phyloP scores from a whole-genome alignment of 1,284 basidiomycete genomes.

The Apiotrichum mycotoxinovorans region DNA sequence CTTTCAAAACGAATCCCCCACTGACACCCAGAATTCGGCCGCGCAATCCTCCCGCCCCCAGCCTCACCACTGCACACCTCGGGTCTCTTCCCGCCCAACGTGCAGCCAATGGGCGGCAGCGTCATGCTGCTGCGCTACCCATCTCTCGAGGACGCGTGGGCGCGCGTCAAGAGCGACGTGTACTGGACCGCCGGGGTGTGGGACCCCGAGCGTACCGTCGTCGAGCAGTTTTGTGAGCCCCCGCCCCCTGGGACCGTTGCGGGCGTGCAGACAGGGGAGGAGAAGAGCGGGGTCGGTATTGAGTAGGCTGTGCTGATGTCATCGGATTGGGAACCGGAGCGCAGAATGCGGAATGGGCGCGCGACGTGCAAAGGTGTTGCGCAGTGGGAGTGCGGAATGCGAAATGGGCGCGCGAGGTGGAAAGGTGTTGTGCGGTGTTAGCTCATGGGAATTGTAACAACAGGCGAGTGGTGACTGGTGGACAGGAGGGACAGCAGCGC shows the following conservation, averaged over 20 bases:
- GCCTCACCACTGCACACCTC: conserved; percentile 17
- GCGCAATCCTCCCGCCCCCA: conserved; percentile 30
- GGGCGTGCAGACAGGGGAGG: neutral
- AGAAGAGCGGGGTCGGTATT: neutral
- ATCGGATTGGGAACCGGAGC: too few species aligned
- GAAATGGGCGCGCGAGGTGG: too few species aligned
- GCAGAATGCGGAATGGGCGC: too few species aligned
- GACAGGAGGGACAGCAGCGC: too few species aligned
- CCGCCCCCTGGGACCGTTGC: conserved; percentile 12
- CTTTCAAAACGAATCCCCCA: neutral
- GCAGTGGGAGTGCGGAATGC: too few species aligned
- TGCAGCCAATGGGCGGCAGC: conserved; percentile 40
- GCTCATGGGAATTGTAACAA: too few species aligned
- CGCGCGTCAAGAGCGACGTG: conserved; percentile 38
- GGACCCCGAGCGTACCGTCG: conserved; percentile 36
- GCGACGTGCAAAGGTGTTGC: too few species aligned
- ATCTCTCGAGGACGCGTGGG: conserved; percentile 35
- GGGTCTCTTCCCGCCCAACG: conserved; percentile 24
- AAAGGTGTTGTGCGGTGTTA: too few species aligned
- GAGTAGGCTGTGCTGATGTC: neutral
- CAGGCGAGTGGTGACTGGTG: too few species aligned
- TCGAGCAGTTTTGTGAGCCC: conserved; percentile 36
- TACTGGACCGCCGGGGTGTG: conserved; percentile 47
- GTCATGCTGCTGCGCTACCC: conserved; percentile 39
- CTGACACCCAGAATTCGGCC: conserved; percentile 29